Conservation (phyloP, 495 filamentous ascomycete genomes). For the Hamigera avellanea region DNA sequence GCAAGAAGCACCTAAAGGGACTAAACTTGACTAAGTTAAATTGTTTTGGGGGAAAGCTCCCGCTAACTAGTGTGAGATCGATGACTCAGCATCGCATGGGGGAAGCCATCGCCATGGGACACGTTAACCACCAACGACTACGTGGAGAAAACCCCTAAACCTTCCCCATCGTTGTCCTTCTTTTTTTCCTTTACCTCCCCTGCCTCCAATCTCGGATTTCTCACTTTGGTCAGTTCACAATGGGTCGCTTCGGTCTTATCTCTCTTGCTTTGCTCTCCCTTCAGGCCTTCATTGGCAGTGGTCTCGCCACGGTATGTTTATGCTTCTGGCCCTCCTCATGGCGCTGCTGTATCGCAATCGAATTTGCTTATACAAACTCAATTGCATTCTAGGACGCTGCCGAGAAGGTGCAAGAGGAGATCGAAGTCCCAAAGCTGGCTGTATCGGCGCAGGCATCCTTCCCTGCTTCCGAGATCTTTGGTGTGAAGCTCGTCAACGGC, state of each 20-base stretch:
- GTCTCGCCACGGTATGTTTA: slow-evolving; percentile 49
- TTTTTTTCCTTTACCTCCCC: slow-evolving; percentile 9
- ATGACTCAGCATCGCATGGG: too few species aligned
- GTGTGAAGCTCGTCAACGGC: slow-evolving; percentile 91
- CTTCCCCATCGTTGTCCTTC: slow-evolving; percentile 8
- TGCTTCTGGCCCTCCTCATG: too few species aligned
- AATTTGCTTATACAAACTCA: too few species aligned
- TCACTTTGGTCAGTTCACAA: slow-evolving; percentile 28
- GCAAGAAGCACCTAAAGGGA: too few species aligned
- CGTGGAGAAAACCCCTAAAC: slow-evolving; percentile 1
- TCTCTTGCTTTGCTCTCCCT: slow-evolving; percentile 60
- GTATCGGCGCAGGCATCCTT: slow-evolving; percentile 69
- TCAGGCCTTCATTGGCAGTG: slow-evolving; percentile 51
- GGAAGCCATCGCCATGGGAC: too few species aligned
- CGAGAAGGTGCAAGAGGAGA: slow-evolving; percentile 36
- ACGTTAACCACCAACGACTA: too few species aligned
- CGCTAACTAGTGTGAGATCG: too few species aligned
- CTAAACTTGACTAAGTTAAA: too few species aligned
- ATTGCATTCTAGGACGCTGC: slow-evolving; percentile 29
- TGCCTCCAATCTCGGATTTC: slow-evolving; percentile 2
- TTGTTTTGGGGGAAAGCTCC: too few species aligned
- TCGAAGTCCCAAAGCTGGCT: slow-evolving; percentile 48
- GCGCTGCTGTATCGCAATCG: slow-evolving; percentile 1
- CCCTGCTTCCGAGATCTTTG: slow-evolving; percentile 82
- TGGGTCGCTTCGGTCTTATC: slow-evolving; percentile 64